Conservation (phyloP, 2,329 filamentous ascomycete genomes). For the Chrysoporthe puriensis region DNA sequence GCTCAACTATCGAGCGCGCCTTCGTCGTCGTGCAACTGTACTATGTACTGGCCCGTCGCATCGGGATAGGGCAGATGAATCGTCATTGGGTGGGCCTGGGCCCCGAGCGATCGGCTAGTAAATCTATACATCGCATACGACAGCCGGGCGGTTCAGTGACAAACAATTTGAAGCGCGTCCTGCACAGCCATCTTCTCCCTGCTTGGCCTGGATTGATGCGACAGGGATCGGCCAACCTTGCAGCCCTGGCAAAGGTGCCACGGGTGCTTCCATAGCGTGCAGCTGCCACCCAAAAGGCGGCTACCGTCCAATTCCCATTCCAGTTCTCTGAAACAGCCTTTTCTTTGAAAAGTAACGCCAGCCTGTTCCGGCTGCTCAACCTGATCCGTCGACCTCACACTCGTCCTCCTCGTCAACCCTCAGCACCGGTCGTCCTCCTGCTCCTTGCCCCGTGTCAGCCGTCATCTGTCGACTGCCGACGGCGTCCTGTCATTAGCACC, state of each 20-base stretch:
- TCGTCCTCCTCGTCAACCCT: not conserved
- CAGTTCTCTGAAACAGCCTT: constrained; percentile 8
- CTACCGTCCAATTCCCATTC: constrained; percentile 5
- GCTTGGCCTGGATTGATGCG: not conserved
- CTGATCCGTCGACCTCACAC: not conserved
- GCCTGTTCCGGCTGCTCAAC: not conserved
- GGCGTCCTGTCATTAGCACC: constrained; percentile 8
- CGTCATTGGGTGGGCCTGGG: not conserved
- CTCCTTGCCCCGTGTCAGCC: not conserved
- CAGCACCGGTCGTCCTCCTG: not conserved
- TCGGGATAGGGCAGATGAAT: not conserved
- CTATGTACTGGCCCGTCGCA: not conserved
- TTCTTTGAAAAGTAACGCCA: not conserved
- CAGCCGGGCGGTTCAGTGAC: not conserved
- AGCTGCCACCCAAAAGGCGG: not conserved
- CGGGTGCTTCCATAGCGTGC: not conserved
- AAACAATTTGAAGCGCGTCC: not conserved
- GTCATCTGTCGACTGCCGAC: not conserved
- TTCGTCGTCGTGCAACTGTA: not conserved
- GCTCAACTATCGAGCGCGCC: not conserved
- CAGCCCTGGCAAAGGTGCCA: not conserved
- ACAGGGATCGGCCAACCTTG: constrained; percentile 11
- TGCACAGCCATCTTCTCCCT: constrained; percentile 13
- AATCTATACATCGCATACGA: not conserved
- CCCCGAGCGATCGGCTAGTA: not conserved